Conservation (phyloP, 2,329 filamentous ascomycete species). For the Knoxdaviesia capensis region DNA sequence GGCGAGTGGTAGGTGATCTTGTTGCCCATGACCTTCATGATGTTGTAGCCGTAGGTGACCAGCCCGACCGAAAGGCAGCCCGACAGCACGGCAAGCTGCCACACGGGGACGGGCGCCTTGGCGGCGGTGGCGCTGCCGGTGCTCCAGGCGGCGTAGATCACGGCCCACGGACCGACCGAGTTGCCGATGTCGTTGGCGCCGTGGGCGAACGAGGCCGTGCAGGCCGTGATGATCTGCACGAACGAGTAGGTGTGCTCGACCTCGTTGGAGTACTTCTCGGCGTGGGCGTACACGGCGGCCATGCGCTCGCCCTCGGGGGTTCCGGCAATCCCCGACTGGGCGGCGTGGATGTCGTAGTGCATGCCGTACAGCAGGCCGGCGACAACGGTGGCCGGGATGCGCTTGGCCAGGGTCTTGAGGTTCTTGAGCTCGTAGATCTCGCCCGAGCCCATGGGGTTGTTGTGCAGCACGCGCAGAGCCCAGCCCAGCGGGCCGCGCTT, state of each 20-base stretch:
- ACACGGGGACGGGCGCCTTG: slow-evolving; percentile 48
- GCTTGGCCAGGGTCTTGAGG: slow-evolving; percentile 39
- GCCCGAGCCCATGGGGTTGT: slow-evolving; percentile 53
- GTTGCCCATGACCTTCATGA: slow-evolving; percentile 76
- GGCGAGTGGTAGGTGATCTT: slow-evolving; percentile 53
- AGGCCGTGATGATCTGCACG: slow-evolving; percentile 45
- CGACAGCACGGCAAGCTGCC: slow-evolving; percentile 55
- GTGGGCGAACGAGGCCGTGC: slow-evolving; percentile 55
- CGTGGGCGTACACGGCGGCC: slow-evolving; percentile 43
- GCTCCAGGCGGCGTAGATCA: slow-evolving; percentile 46
- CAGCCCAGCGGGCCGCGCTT: slow-evolving; percentile 53
- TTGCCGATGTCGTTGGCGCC: slow-evolving; percentile 63
- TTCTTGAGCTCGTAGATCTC: slow-evolving; percentile 58
- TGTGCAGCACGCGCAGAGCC: slow-evolving; percentile 59
- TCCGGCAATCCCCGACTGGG: slow-evolving; percentile 48
- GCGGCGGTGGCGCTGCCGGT: slow-evolving; percentile 38
- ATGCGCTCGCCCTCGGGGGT: slow-evolving; percentile 57
- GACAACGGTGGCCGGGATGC: slow-evolving; percentile 47
- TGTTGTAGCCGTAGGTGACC: slow-evolving; percentile 63
- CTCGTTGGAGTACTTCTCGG: slow-evolving; percentile 47
- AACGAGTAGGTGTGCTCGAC: slow-evolving; percentile 51
- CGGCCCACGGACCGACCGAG: slow-evolving; percentile 49
- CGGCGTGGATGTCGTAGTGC: slow-evolving; percentile 66
- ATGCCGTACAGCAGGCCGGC: slow-evolving; percentile 49
- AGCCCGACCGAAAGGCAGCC: slow-evolving; percentile 44